Evolutionary conservation across 1,139 yeast genomes (phyloP).

Genomic region (Debaryomycetaceae sp.): DNA sequence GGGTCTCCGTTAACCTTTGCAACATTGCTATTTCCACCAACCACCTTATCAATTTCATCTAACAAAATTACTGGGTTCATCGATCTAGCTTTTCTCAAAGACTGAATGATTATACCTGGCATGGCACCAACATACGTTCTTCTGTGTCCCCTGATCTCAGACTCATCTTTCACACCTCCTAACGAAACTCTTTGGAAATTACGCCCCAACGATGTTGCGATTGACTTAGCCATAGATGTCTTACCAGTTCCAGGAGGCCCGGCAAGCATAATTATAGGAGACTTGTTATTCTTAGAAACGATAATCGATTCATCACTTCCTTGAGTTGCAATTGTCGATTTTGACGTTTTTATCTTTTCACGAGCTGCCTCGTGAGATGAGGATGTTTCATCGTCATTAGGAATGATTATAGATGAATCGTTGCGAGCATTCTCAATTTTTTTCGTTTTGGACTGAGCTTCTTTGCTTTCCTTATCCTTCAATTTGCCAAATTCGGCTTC

Average conservation of each 20-base stretch:
- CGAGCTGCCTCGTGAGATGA: conserved; percentile 26
- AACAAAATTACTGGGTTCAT: conserved; percentile 87
- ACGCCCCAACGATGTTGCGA: conserved; percentile 77
- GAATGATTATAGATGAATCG: conserved; percentile 28
- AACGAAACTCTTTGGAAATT: conserved; percentile 80
- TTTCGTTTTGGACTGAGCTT: background rate
- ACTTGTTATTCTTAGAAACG: conserved; percentile 40
- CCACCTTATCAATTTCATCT: conserved; percentile 86
- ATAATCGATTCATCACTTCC: conserved; percentile 19
- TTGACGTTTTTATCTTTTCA: conserved; percentile 21
- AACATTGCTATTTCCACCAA: conserved; percentile 51
- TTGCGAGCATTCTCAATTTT: background rate
- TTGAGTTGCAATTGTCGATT: conserved; percentile 7
- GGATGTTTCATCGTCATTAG: conserved; percentile 35
- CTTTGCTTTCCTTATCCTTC: conserved; percentile 8
- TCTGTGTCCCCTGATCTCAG: conserved; percentile 89
- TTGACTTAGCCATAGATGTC: conserved; percentile 83
- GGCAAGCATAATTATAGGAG: conserved; percentile 77
- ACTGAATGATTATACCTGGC: conserved; percentile 84
- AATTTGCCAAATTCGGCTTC: conserved; percentile 19
- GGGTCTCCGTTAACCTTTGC: conserved; percentile 77
- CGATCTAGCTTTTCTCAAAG: conserved; percentile 71
- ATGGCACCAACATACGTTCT: conserved; percentile 92
- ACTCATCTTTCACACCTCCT: conserved; percentile 88
- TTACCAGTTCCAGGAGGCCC: conserved; percentile 98